phyloP scores from a whole-genome alignment of 1,139 yeast species.

The Candida pseudoviswanathii region DNA sequence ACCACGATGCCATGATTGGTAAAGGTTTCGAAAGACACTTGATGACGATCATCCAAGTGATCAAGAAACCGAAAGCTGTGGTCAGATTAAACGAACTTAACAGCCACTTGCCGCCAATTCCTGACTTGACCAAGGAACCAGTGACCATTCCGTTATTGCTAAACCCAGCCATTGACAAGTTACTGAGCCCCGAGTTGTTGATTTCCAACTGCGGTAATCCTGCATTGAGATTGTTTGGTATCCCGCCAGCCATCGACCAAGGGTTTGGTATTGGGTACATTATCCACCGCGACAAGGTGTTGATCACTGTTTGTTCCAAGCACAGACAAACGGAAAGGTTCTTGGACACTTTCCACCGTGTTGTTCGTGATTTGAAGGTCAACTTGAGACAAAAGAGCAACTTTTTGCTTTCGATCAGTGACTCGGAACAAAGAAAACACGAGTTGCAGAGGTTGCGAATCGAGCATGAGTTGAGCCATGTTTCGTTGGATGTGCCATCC shows the following conservation, averaged over 20 bases:
- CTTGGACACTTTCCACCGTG: constrained; percentile 62
- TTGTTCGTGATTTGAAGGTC: constrained; percentile 53
- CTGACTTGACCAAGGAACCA: constrained; percentile 20
- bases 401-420: constrained; percentile 35
- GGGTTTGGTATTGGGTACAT: constrained; percentile 82
- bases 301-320: constrained; percentile 70
- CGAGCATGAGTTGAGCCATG: constrained; percentile 37
- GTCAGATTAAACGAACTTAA: constrained; percentile 46
- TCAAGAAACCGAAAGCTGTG: constrained; percentile 32
- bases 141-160: constrained; percentile 53
- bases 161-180: constrained; percentile 53
- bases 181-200: constrained; percentile 45
- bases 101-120: constrained; percentile 31
- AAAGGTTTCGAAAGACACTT: constrained; percentile 73
- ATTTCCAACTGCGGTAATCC: constrained; percentile 76
- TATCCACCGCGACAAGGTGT: constrained; percentile 60
- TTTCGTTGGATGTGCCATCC: constrained; percentile 31
- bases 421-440: constrained; percentile 34
- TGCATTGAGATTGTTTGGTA: constrained; percentile 70
- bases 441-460: constrained; percentile 40
- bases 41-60: constrained; percentile 57
- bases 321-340: constrained; percentile 73
- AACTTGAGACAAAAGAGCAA: constrained; percentile 46
- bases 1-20: constrained; percentile 59
- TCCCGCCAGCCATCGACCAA: constrained; percentile 72